Base-by-base conservation (phyloP, 768 basidiomycete genomes). In the Suillus lakei region DNA sequence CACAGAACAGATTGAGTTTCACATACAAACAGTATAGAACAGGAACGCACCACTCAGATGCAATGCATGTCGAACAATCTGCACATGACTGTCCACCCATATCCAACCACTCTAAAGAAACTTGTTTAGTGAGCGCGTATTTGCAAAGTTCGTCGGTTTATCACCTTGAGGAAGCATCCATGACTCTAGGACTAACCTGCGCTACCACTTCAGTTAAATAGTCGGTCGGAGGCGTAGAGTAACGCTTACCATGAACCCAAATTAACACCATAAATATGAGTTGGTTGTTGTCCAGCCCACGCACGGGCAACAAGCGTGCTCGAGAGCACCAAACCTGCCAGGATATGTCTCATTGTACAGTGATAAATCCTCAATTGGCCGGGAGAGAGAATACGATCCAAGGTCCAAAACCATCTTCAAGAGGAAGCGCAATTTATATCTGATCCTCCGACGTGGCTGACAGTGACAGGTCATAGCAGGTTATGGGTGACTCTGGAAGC, bases 111-210 rank as follows among this genome's bases (percentile, higher is more conserved):
- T 84, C 92, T 89, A 68, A 3, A 18, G 34, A 30, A 53, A 43
- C 55, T 12, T 23, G 23, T 68, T 66, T 60, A 56, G 59, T 62
- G 0, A 43, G 44, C 48, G 1, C 4, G n/a, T 55, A 1, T 13
- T 9, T 4, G 9, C 23, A 23, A 15, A 46, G 4, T 7, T 32
- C 41, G 43, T 12, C n/a, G 7, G 7, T 0, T 21, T 1, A 13
- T 62, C 66, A 88, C 88, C 89, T 74, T 82, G 78, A 10, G 91
- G 91, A 48, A 92, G 80, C 91, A 93, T 93, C 92, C 92, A 93
- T n/a, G 91, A 70, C 70, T 93, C 92, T 6, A 92, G 74, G 0
- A 93, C 75, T 59, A 93, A 82, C 92, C 92, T 92, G 63, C n/a
- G 59, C 8, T 67, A 48, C 56, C 56, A 26, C 56, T 50, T 30